These are phyloP conservation scores for Talaromyces adpressus DNA, from an alignment of 495 filamentous ascomycete species.

Conservation along the genomic window DNA sequence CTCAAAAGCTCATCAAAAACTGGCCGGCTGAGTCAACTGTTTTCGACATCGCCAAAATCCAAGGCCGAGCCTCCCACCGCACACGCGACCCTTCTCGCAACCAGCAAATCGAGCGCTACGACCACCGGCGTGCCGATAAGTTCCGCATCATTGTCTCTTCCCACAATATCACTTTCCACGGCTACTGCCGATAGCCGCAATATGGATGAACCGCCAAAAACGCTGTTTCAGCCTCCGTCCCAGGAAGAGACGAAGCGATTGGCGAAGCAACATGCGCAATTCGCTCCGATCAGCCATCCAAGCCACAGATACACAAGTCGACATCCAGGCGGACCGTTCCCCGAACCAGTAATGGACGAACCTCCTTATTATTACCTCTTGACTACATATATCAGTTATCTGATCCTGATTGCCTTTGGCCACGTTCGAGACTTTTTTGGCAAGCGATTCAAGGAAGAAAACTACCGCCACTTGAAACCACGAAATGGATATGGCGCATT, in stretches of 20 bases:
- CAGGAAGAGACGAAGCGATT: slow-evolving; percentile 67
- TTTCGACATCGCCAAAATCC: slow-evolving; percentile 51
- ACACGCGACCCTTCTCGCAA: slow-evolving; percentile 53
- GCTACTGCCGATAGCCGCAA: slow-evolving; percentile 73
- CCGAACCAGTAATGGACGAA: slow-evolving; percentile 84
- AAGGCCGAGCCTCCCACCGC: slow-evolving; percentile 40
- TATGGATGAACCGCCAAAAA: slow-evolving; percentile 67
- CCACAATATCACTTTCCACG: slow-evolving; percentile 87
- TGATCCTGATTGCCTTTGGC: slow-evolving; percentile 91
- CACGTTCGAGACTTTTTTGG: slow-evolving; percentile 97
- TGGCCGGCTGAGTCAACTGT: slow-evolving; percentile 54
- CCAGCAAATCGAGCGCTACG: slow-evolving; percentile 47
- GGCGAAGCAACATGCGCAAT: slow-evolving; percentile 81
- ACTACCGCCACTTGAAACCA: slow-evolving; percentile 76
- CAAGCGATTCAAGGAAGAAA: slow-evolving; percentile 78
- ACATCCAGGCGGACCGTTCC: slow-evolving; percentile 69
- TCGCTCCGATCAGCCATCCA: slow-evolving; percentile 74
- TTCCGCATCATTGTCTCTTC: slow-evolving; percentile 69
- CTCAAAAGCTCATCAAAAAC: slow-evolving; percentile 54
- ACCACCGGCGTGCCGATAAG: slow-evolving; percentile 56
- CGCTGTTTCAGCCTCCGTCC: slow-evolving; percentile 86
- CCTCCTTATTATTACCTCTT: slow-evolving; percentile 94
- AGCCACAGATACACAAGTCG: slow-evolving; percentile 82
- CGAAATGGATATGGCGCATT: slow-evolving; percentile 90
- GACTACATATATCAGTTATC: slow-evolving; percentile 94